Evolutionary conservation across 306 rosid species (phyloP).

Genomic region (Acacia crassicarpa): DNA sequence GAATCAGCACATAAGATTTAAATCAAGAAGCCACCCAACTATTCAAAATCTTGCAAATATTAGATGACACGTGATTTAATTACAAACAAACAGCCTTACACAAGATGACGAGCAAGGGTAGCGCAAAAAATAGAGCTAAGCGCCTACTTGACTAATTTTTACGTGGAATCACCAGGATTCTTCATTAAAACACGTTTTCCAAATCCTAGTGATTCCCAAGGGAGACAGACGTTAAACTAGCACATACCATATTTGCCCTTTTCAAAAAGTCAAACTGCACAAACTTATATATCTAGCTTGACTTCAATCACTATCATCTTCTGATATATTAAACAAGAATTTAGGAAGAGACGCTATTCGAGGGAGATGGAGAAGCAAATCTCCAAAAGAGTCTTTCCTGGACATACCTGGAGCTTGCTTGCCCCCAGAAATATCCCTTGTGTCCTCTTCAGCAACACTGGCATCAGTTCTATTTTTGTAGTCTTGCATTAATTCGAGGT

Average conservation of each 20-base stretch:
- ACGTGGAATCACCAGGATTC: constrained; percentile 39
- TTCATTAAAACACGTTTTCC: constrained; percentile 73
- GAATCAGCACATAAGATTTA: background rate
- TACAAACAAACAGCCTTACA: constrained; percentile 30
- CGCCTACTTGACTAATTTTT: constrained; percentile 25
- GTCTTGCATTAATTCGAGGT: background rate
- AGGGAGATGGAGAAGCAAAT: constrained; percentile 74
- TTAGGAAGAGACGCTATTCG: constrained; percentile 79
- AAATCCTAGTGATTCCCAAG: constrained; percentile 51
- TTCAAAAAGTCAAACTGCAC: constrained; percentile 1
- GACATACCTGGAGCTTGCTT: constrained; percentile 69
- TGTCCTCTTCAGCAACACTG: constrained; percentile 48
- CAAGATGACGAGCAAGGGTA: background rate
- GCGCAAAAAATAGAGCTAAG: background rate
- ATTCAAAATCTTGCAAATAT: background rate
- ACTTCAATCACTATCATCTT: constrained; percentile 56
- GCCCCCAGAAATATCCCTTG: constrained; percentile 36
- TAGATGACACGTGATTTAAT: constrained; percentile 17
- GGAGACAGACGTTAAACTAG: constrained; percentile 20
- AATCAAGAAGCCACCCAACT: background rate
- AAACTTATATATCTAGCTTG: constrained; percentile 34
- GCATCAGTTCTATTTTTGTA: constrained; percentile 30
- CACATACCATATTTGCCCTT: background rate
- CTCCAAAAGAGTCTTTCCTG: constrained; percentile 79
- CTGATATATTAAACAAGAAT: constrained; percentile 73